A percentile compares a stretch with the other conserved stretches of the same genome.
Conservation (phyloP, 208 protist genomes). For the Leishmania tarentolae region DNA sequence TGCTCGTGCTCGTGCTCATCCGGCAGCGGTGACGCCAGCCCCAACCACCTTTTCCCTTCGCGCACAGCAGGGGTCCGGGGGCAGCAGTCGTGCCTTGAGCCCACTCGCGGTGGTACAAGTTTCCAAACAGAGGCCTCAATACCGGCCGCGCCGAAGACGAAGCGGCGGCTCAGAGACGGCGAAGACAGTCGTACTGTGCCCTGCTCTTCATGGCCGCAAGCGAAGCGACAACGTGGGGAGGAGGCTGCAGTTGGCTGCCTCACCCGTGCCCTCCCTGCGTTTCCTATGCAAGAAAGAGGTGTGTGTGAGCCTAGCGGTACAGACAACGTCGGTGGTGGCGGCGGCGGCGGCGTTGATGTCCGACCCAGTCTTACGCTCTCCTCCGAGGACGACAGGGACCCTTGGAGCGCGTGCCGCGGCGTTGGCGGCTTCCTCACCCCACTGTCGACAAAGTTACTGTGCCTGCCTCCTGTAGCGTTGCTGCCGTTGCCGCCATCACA, state of each 20-base stretch:
- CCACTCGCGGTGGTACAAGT: background rate
- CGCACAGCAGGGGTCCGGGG: background rate
- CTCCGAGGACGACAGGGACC: background rate
- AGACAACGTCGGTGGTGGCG: background rate
- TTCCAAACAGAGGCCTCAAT: background rate
- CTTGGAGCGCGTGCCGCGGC: background rate
- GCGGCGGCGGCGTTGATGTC: background rate
- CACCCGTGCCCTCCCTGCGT: background rate
- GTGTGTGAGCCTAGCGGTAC: background rate
- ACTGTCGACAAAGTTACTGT: background rate
- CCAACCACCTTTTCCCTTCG: background rate
- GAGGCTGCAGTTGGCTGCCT: background rate
- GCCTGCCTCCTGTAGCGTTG: background rate
- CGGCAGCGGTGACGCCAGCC: background rate
- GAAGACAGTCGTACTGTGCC: background rate
- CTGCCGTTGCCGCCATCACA: background rate
- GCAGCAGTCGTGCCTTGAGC: background rate
- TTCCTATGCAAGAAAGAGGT: background rate
- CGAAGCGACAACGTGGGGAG: background rate
- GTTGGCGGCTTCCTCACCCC: conserved; percentile 6
- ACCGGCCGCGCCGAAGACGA: background rate
- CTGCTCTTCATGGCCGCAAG: background rate
- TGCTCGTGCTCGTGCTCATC: background rate
- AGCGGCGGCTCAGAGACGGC: background rate
- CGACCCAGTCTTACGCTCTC: background rate